phyloP scores from a whole-genome alignment of 305 asterid genomes.

The Fraxinus albicans region DNA sequence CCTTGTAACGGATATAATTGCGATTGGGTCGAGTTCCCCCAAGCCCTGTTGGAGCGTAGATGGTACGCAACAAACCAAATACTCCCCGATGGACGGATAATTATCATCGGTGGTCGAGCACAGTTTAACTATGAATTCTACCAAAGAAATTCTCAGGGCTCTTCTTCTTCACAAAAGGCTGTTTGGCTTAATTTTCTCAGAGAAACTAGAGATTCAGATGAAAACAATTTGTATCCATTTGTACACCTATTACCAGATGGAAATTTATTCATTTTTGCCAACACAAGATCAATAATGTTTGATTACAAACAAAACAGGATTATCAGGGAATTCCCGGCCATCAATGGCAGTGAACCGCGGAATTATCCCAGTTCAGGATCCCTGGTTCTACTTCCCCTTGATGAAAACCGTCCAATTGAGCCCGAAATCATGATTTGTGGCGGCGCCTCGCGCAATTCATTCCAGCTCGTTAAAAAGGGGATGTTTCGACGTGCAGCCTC shows the following conservation, averaged over 20 bases:
- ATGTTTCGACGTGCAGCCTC: constrained; percentile 35
- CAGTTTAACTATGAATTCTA: constrained; percentile 62
- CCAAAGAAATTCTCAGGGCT: constrained; percentile 13
- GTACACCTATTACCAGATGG: constrained; percentile 66
- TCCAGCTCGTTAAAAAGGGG: constrained; percentile 20
- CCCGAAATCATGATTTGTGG: constrained; percentile 66
- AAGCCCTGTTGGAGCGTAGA: constrained; percentile 36
- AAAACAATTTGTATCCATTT: constrained; percentile 67
- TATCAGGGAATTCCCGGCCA: constrained; percentile 40
- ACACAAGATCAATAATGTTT: constrained; percentile 41
- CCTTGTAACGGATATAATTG: constrained; percentile 39
- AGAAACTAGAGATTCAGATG: constrained; percentile 43
- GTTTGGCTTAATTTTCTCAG: constrained; percentile 39
- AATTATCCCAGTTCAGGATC: constrained; percentile 76
- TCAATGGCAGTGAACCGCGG: constrained; percentile 45
- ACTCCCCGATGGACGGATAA: constrained; percentile 57
- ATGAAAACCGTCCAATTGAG: constrained; percentile 28
- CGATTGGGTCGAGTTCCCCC: constrained; percentile 62
- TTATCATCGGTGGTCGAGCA: constrained; percentile 61
- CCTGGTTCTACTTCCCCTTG: constrained; percentile 56
- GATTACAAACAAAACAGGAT: constrained; percentile 36
- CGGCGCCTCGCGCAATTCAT: constrained; percentile 44
- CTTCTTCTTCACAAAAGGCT: not conserved
- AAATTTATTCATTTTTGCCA: constrained; percentile 54
- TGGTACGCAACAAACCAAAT: constrained; percentile 69